Evolutionary conservation across 306 rosid genomes (phyloP), one percentile per base, ranked within the genome.

Genomic region (Sechiopsis laciniata): DNA sequence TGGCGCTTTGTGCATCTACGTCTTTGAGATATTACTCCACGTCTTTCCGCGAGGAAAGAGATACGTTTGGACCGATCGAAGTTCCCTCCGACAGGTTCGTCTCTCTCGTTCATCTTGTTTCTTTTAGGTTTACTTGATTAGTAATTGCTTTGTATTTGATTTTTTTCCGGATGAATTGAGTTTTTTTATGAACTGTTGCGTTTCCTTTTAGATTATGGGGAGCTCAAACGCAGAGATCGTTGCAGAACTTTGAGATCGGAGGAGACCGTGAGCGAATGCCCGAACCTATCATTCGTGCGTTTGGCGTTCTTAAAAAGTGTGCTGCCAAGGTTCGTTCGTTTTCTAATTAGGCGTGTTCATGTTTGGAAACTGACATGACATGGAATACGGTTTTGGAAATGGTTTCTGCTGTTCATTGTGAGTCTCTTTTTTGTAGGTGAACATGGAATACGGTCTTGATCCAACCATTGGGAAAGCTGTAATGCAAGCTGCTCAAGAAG

Each of bases 191-290:
- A 21, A 50, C 7, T 22, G 15, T 35, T 16, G 35, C 26, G 32
- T 74, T 76, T 13, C 19, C 17, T 2, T 80, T 64, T 60, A 91
- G 99, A 80, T 76, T 91, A 73, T 95, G 99, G 99, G 99, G 99
- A 10, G 97, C 99, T 40, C 99, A 95, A 69, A 95, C 97, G 67
- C 99, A 95, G 66, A 80, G 99, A 78, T 95, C 96, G 64, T 73
- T 95, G 83, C 99, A 86, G 78, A 95, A 91, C 78, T 95, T 95
- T 64, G 99, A 95, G 42, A 95, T 95, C 64, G 99, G 99, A 21
- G 99, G 99, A 58, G 87, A 85, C 40, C 95, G 99, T 0, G 99
- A 95, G 80, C 92, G 96, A 67, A 95, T 95, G 99, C 99, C 97
- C 9, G 99, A 88, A 64, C 97, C 99, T 0, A 91, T 95, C 15